phyloP scores from a whole-genome alignment of 352 stramenopile genomes.

The Phytophthora pistaciae region DNA sequence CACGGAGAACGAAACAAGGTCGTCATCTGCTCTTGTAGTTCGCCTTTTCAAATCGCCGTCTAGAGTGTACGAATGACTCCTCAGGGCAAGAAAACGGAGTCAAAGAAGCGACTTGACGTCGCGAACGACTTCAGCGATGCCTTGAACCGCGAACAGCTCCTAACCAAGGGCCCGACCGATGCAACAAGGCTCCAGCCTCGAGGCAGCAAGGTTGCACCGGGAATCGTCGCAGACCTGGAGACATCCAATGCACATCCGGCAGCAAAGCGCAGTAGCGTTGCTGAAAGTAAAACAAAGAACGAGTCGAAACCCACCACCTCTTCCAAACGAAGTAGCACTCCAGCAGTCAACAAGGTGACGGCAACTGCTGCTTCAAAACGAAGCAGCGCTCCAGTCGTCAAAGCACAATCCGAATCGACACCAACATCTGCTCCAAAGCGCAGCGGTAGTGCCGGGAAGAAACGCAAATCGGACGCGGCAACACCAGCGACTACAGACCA shows the following conservation, averaged over 20 bases:
- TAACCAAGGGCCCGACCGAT: conserved; percentile 3
- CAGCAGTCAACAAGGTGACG: background rate
- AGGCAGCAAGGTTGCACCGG: conserved; percentile 22
- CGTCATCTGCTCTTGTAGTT: background rate
- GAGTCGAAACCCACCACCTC: background rate
- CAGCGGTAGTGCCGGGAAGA: conserved; percentile 4
- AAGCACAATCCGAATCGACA: background rate
- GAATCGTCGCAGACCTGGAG: background rate
- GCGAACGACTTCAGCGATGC: conserved; percentile 37
- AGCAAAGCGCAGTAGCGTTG: background rate
- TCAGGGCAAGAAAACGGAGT: conserved; percentile 16
- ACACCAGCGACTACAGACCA: background rate
- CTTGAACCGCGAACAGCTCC: conserved; percentile 35
- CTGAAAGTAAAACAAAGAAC: background rate
- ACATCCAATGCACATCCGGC: background rate
- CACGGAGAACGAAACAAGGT: background rate
- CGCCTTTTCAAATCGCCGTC: background rate
- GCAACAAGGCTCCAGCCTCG: conserved; percentile 3
- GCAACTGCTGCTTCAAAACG: conserved; percentile 9
- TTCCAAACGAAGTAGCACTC: background rate
- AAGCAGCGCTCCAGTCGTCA: conserved; percentile 1
- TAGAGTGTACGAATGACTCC: background rate
- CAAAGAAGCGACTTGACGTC: conserved; percentile 25
- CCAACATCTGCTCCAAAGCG: conserved; percentile 7
- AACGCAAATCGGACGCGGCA: conserved; percentile 3